Evolutionary conservation across 139 green algal species (phyloP).

Genomic region (Picochlorum costavermella): DNA sequence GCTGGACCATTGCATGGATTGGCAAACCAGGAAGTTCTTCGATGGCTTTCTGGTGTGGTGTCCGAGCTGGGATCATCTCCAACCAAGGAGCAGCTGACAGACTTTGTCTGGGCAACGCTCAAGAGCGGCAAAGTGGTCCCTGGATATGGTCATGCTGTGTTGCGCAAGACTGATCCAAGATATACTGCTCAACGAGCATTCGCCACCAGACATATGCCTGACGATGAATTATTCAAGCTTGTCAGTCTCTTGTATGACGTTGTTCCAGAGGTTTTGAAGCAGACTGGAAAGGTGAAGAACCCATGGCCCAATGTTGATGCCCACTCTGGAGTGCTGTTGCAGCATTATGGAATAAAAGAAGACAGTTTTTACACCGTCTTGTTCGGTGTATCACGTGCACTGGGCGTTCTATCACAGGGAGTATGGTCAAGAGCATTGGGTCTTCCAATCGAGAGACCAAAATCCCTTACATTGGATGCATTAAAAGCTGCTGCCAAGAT

Average conservation of each 20-base stretch:
- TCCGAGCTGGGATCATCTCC: conserved; percentile 62
- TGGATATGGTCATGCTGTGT: conserved; percentile 94
- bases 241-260: conserved; percentile 83
- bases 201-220: conserved; percentile 77
- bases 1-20: conserved; percentile 94
- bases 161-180: conserved; percentile 94
- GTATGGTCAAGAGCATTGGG: conserved; percentile 87
- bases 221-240: conserved; percentile 90
- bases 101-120: conserved; percentile 86
- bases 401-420: conserved; percentile 86
- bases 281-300: conserved; percentile 97
- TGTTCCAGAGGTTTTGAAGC: conserved; percentile 80
- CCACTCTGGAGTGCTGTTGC: conserved; percentile 91
- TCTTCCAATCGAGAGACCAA: conserved; percentile 95
- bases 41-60: conserved; percentile 71
- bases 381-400: conserved; percentile 88
- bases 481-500: conserved; percentile 36
- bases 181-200: conserved; percentile 85
- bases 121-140: conserved; percentile 91
- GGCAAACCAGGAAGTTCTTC: conserved; percentile 95
- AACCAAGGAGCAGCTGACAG: conserved; percentile 74
- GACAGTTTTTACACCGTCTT: conserved; percentile 97
- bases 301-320: conserved; percentile 98
- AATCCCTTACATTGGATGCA: conserved; percentile 76
- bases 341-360: conserved; percentile 90